phyloP scores from a whole-genome alignment of 1,284 basidiomycete genomes.

The Polyporus tsugae region DNA sequence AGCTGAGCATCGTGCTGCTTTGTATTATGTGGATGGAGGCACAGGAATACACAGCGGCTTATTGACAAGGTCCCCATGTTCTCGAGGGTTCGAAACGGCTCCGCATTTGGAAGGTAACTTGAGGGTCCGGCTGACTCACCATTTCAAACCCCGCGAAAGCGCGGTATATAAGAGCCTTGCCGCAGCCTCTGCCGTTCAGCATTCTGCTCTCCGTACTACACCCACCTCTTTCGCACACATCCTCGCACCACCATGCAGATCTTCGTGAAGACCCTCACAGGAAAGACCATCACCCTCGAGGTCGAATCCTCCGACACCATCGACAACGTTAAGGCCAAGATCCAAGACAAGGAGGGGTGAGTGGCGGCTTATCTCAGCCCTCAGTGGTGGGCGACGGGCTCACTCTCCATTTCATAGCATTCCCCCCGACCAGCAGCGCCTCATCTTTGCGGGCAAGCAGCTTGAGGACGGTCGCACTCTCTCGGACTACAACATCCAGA shows the following conservation, averaged over 20 bases:
- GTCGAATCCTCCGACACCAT: conserved; percentile 88
- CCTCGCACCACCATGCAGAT: conserved; percentile 69
- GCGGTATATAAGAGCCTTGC: conserved; percentile 30
- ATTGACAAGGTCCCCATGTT: conserved; percentile 9
- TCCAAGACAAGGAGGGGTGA: conserved; percentile 80
- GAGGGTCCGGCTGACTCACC: conserved; percentile 32
- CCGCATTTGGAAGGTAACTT: conserved; percentile 22
- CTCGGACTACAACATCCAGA: conserved; percentile 82
- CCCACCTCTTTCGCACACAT: conserved; percentile 18
- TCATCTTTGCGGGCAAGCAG: conserved; percentile 81
- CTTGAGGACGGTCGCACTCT: conserved; percentile 79
- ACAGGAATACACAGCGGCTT: background rate
- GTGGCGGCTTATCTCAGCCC: conserved; percentile 31
- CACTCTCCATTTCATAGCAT: conserved; percentile 53
- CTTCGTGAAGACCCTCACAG: conserved; percentile 87
- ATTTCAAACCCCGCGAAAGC: conserved; percentile 32
- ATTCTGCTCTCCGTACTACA: conserved; percentile 24
- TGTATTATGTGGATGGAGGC: background rate
- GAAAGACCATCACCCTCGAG: conserved; percentile 91
- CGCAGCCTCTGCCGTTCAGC: conserved; percentile 16
- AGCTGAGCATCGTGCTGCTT: background rate
- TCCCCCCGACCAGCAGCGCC: conserved; percentile 84
- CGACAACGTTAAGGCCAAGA: conserved; percentile 84
- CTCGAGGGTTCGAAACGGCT: conserved; percentile 24
- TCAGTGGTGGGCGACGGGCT: conserved; percentile 7